Evolutionary conservation across 495 filamentous ascomycete species (phyloP), one percentile per base, ranked within the genome.

Genomic region (Hypoxylon trugodes): DNA sequence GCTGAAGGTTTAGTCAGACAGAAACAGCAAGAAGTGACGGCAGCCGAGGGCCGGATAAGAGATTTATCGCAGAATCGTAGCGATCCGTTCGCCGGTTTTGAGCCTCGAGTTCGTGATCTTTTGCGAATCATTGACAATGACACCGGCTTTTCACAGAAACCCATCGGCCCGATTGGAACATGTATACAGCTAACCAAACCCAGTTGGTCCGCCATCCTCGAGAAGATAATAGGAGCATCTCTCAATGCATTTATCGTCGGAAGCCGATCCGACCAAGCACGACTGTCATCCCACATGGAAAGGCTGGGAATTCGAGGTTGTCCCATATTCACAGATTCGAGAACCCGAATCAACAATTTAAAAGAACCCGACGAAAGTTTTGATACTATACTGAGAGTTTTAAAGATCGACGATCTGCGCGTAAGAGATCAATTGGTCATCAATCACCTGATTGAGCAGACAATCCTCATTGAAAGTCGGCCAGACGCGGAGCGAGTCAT

Each of bases 371-470:
- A 92, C 58, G 43, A 68, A 26, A 70, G 79, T 2, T 90, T 88
- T 57, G 84, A 90, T 49, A 98, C 95, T 2, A 87, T 90, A 25
- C 78, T 97, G 32, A 82, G 90, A 43, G 84, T 89, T 4, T 81
- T 98, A 35, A 86, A 93, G 77, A 87, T 98, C 63, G 89, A 95
- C 61, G 87, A 94, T 70, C 83, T 88, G 10, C 73, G 88, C 37
- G 90, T 96, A 18, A 86, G 86, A 28, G 87, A 89, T 57, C 88
- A 92, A 46, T 75, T 98, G 25, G 89, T 99, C 71, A 91, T 99
- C 71, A 87, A 86, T 49, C 81, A 93, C 66, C 74, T 78, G 6
- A 90, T 96, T 40, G 95, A 99, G 54, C 93, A 98, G 69, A 86
- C 87, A 8, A 81, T 96, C 7, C 73, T 99, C 2, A 87, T 97